Conservation (phyloP, 768 basidiomycete species). For the Pisolithus marmoratus region DNA sequence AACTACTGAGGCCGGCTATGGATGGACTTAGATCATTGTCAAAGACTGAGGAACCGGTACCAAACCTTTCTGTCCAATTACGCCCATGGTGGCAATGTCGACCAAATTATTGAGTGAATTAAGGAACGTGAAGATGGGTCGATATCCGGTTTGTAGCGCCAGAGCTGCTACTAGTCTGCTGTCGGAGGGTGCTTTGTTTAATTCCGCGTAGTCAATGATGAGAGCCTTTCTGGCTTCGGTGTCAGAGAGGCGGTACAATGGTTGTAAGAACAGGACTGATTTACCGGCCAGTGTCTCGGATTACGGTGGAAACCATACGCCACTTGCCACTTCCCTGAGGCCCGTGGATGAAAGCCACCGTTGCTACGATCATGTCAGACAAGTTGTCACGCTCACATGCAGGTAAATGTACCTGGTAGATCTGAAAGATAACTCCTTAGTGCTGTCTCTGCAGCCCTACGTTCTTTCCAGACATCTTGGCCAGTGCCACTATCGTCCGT, state of each 20-base stretch:
- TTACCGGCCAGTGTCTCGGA: slow-evolving; percentile 51
- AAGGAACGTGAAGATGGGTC: slow-evolving; percentile 83
- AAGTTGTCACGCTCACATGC: background rate
- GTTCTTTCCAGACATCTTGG: slow-evolving; percentile 75
- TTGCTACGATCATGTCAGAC: slow-evolving; percentile 37
- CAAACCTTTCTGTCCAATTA: slow-evolving; percentile 93
- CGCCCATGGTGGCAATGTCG: slow-evolving; percentile 85
- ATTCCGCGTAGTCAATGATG: slow-evolving; percentile 76
- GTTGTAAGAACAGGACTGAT: slow-evolving; percentile 1
- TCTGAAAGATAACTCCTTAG: slow-evolving; percentile 73
- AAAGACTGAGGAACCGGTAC: background rate
- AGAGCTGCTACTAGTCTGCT: slow-evolving; percentile 59
- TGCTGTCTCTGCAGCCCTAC: slow-evolving; percentile 66
- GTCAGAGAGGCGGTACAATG: background rate
- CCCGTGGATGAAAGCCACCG: slow-evolving; percentile 73
- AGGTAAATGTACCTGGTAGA: slow-evolving; percentile 51
- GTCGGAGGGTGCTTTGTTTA: slow-evolving; percentile 68
- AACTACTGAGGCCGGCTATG: slow-evolving; percentile 75
- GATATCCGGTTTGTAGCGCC: slow-evolving; percentile 82
- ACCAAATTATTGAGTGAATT: slow-evolving; percentile 77
- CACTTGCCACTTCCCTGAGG: slow-evolving; percentile 82
- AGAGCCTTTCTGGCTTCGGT: slow-evolving; percentile 50
- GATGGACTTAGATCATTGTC: background rate
- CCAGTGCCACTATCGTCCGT: slow-evolving; percentile 12
- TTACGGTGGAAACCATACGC: slow-evolving; percentile 46